Evolutionary conservation across 2,329 filamentous ascomycete species (phyloP), one percentile per base, ranked within the genome.

Genomic region (Ophiostoma quercus): DNA sequence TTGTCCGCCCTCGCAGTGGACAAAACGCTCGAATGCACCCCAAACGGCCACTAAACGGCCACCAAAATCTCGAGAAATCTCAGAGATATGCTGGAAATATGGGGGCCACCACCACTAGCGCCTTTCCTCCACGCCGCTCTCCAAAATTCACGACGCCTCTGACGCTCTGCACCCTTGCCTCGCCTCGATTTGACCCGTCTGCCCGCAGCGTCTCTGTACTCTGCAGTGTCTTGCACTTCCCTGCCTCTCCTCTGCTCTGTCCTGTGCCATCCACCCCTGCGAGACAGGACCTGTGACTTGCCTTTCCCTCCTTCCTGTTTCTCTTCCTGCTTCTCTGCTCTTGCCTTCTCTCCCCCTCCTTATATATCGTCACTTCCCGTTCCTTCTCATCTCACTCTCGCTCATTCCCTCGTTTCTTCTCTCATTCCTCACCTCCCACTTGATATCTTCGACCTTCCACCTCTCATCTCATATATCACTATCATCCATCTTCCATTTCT

Each of bases 91-190:
- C 34, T 34, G 34, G 34, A 43, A 25, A 32, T 60, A 60, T 14
- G 57, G 57, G 57, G 43, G 43, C 5, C 43, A 57, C n/a, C 54
- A 16, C 11, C 54, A 60, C 54, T 60, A 60, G 54, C 25, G 54
- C 22, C 54, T 16, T 29, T 60, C 25, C 54, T 62, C 57, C 57
- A 57, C n/a, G 51, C 2, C 51, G 22, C 51, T 25, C 51, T 25
- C 51, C n/a, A 57, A 57, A 57, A 16, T 62, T 34, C 57, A 62
- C 57, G 57, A 62, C 57, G 57, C 57, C 25, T 62, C 25, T 62
- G 22, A 14, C 57, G 43, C 43, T 16, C 7, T n/a, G 5, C 57
- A 7, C 57, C 25, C 25, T 62, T 14, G 57, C 51, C 51, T 57
- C n/a, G 22, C 9, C 54, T 60, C 3, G 57, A 32, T 14, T 62